Conservation (phyloP, 768 basidiomycete species). For the Kwoniella sp. region DNA sequence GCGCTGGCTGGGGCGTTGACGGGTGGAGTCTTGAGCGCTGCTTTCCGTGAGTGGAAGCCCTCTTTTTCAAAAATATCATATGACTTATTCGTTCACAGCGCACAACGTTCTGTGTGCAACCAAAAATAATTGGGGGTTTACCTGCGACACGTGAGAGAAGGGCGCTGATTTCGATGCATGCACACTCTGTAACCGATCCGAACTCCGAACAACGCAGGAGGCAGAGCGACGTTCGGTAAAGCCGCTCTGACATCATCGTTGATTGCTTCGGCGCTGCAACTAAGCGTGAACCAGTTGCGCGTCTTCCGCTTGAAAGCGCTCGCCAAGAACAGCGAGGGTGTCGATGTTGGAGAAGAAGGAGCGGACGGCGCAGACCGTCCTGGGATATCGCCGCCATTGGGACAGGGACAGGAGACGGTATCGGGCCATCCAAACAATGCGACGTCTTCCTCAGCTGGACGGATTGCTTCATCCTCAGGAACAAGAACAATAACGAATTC, state of each 20-base stretch:
- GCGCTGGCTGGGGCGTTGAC: slow-evolving; percentile 71
- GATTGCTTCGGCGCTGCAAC: slow-evolving; percentile 68
- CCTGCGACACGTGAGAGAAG: too few relatives aligned
- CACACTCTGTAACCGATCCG: too few relatives aligned
- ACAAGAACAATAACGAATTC: too few relatives aligned
- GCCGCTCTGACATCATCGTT: slow-evolving; percentile 67
- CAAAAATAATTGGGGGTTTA: too few relatives aligned
- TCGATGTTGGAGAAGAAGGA: not conserved
- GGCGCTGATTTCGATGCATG: too few relatives aligned
- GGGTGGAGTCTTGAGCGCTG: slow-evolving; percentile 64
- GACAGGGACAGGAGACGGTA: too few relatives aligned
- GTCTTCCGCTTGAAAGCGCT: slow-evolving; percentile 67
- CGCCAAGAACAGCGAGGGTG: slow-evolving; percentile 13
- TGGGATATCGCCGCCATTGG: too few relatives aligned
- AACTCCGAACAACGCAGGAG: slow-evolving; percentile 60
- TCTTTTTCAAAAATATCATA: not conserved
- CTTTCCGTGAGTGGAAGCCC: slow-evolving; percentile 21
- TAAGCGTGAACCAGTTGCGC: slow-evolving; percentile 69
- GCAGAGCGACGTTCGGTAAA: slow-evolving; percentile 63
- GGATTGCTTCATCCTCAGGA: too few relatives aligned
- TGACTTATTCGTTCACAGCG: too few relatives aligned
- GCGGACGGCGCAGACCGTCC: too few relatives aligned
- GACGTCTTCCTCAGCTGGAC: not conserved
- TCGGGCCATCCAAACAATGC: too few relatives aligned
- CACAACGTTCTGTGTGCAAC: too few relatives aligned